Evolutionary conservation across 2,329 filamentous ascomycete genomes (phyloP), one percentile per base, ranked within the genome.

Genomic region (Cadophora sp.): DNA sequence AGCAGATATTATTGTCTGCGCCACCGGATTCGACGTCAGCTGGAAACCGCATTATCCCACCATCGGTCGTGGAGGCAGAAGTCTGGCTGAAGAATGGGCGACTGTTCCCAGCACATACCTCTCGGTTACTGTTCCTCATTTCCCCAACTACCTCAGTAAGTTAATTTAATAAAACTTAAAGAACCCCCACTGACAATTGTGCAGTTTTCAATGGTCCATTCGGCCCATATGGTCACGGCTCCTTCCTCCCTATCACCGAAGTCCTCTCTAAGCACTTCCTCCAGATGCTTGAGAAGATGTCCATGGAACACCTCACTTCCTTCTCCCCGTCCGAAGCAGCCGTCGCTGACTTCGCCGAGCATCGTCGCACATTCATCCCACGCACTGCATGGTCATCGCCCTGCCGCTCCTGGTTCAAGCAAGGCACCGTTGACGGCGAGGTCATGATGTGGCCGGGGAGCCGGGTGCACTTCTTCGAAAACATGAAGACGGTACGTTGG

Each of bases 381-480:
- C 58, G 64, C n/a, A 74, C 72, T 1, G 74, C 71, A 13, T 77
- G 73, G 66, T 45, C 48, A 3, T 60, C 62, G 6, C 53, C 66
- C 14, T 73, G 73, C 33, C 64, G 70, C 41, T 72, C 73, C 33
- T 78, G 71, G 71, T 71, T 65, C 63, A 72, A 72, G 50, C 66
- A 72, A 62, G 69, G 69, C 7, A 68, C 41, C 13, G 50, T 50
- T 11, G 60, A 70, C 27, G 69, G 69, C 39, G 58, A 65, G 39
- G 65, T 71, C 5, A 66, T 65, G 9, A 78, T 85, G 7, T 85
- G 81, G 81, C 83, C 83, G 1, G 83, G 83, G 1, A 80, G 78
- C 1, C 81, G 80, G 0, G 78, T 85, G 63, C 83, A 85, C 61
- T 85, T 84, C 68, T 75, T 80, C 50, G 78, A 81, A 60, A 72